phyloP scores from a whole-genome alignment of 306 rosid species.

The Cicer yamashitae region DNA sequence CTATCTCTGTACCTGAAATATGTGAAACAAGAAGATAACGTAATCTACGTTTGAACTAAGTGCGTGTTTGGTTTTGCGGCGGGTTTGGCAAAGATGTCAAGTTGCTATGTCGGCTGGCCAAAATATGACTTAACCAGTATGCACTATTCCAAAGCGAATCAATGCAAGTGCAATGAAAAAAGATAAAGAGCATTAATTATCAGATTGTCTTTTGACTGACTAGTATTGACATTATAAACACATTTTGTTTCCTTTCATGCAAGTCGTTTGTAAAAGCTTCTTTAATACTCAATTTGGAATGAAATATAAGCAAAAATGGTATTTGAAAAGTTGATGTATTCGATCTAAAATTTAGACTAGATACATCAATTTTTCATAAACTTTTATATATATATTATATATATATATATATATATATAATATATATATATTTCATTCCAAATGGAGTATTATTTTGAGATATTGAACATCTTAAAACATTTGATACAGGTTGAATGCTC shows the following conservation, averaged over 20 bases:
- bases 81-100: slow-evolving; percentile 11
- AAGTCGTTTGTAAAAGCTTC: background rate
- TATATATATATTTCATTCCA: no score
- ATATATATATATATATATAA: no score
- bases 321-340: no score
- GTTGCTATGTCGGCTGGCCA: slow-evolving; percentile 2
- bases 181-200: background rate
- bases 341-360: no score
- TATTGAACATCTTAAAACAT: slow-evolving; percentile 15
- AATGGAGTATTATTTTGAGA: background rate
- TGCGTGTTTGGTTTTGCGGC: no score
- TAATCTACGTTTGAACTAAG: background rate
- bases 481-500: slow-evolving; percentile 25
- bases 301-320: no score
- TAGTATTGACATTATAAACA: slow-evolving; percentile 13
- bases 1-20: slow-evolving; percentile 30
- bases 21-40: background rate
- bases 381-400: no score
- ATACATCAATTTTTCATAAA: no score
- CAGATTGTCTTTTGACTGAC: background rate
- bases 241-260: slow-evolving; percentile 22
- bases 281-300: background rate
- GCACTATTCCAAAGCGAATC: slow-evolving; percentile 37
- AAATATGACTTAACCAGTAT: slow-evolving; percentile 28
- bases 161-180: background rate